A percentile compares a stretch with the other conserved stretches of the same genome.
Evolutionary conservation across 495 filamentous ascomycete genomes (phyloP).

Genomic region (Poronia punctata): DNA sequence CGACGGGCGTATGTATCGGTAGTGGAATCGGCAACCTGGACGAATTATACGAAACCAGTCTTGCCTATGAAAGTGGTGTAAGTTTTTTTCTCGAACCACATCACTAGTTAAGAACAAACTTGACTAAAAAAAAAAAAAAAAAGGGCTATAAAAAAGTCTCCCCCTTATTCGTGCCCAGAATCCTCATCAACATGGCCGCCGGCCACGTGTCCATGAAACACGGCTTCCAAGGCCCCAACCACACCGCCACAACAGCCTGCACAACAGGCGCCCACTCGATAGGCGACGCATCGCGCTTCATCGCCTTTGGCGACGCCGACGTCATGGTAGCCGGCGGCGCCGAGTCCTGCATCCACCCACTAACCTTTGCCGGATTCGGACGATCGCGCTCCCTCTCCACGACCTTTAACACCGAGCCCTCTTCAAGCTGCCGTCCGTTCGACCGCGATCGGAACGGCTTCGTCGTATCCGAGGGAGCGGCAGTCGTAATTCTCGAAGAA

Average conservation of each 20-base stretch:
- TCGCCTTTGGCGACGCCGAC: constrained; percentile 81
- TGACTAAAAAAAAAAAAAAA: background rate
- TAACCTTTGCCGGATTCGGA: constrained; percentile 87
- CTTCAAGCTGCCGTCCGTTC: constrained; percentile 75
- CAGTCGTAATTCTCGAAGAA: constrained; percentile 82
- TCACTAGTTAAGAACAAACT: constrained; percentile 1
- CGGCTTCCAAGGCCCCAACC: constrained; percentile 86
- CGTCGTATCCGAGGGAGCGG: constrained; percentile 89
- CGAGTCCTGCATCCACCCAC: constrained; percentile 92
- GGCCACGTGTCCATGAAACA: constrained; percentile 92
- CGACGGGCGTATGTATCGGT: constrained; percentile 86
- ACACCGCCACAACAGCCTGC: constrained; percentile 87
- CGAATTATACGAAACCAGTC: constrained; percentile 74
- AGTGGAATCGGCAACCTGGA: constrained; percentile 93
- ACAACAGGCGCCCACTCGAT: constrained; percentile 93
- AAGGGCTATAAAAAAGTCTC: constrained; percentile 89
- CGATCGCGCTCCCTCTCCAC: constrained; percentile 80
- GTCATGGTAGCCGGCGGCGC: constrained; percentile 92
- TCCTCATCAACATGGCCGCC: constrained; percentile 90
- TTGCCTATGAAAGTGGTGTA: constrained; percentile 69
- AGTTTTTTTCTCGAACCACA: constrained; percentile 18
- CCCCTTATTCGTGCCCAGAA: constrained; percentile 82
- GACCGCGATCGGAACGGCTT: constrained; percentile 78
- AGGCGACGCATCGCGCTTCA: constrained; percentile 85
- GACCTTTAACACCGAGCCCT: constrained; percentile 66